Conservation (phyloP, 2,329 filamentous ascomycete species). For the Alternaria angustiovoidea region DNA sequence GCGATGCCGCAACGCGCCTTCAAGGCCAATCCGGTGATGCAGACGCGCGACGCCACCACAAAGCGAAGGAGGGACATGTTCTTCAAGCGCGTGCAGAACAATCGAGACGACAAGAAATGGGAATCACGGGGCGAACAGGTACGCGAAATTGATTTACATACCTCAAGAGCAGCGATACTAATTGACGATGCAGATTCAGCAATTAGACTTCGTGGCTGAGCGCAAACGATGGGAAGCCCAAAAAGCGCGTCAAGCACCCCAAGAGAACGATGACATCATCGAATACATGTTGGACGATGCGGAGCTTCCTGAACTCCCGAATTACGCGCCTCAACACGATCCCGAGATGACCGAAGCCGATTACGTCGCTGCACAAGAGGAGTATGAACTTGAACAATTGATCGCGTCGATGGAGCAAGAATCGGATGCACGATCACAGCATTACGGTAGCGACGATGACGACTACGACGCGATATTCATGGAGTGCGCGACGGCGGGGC, state of each 20-base stretch:
- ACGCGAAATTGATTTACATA: conserved; percentile 6
- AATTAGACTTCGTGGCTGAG: conserved; percentile 55
- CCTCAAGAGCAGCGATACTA: neutral
- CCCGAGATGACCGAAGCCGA: conserved; percentile 49
- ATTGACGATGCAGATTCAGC: conserved; percentile 52
- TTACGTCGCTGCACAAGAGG: conserved; percentile 52
- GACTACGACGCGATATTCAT: conserved; percentile 71
- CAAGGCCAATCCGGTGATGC: conserved; percentile 70
- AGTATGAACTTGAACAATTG: conserved; percentile 56
- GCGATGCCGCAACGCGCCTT: conserved; percentile 49
- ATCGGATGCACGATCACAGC: conserved; percentile 33
- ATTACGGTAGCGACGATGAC: conserved; percentile 64
- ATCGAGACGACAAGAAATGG: conserved; percentile 57
- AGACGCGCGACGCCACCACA: conserved; percentile 67
- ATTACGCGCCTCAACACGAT: conserved; percentile 16
- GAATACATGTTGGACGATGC: conserved; percentile 33
- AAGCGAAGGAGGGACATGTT: conserved; percentile 74
- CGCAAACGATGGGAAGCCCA: conserved; percentile 57
- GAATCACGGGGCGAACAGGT: conserved; percentile 58
- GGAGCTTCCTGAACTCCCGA: conserved; percentile 9
- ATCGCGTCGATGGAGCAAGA: conserved; percentile 54
- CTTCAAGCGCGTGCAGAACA: conserved; percentile 64
- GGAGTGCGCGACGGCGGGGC: conserved; percentile 61
- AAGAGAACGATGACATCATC: conserved; percentile 32
- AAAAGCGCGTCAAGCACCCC: conserved; percentile 52